phyloP scores from a whole-genome alignment of 345 rosid species.

The Pistacia integerrima region DNA sequence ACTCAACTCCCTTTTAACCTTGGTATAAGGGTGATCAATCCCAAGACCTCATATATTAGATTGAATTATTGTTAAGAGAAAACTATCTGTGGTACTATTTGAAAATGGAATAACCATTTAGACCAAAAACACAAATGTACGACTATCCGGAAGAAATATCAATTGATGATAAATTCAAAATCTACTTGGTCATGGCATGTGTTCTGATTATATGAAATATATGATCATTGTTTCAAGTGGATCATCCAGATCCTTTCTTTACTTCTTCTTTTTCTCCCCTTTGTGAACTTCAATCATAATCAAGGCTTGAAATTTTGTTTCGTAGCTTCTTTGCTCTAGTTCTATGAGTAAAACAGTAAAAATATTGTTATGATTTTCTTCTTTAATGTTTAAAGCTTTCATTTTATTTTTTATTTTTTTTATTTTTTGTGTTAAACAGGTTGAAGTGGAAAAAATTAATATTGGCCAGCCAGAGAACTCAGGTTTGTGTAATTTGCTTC shows the following conservation, averaged over 20 bases:
- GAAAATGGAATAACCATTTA: background rate
- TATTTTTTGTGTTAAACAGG: conserved; percentile 36
- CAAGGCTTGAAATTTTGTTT: background rate
- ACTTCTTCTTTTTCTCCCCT: background rate
- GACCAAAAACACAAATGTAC: background rate
- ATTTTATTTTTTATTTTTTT: background rate
- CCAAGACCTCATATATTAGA: no score
- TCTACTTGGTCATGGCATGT: background rate
- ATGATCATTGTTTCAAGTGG: background rate
- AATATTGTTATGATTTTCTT: background rate
- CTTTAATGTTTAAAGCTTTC: conserved; percentile 9
- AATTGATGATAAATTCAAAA: background rate
- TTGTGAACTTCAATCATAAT: background rate
- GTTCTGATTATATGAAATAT: background rate
- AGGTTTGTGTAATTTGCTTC: conserved; percentile 39
- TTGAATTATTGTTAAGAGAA: background rate
- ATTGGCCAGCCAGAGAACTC: conserved; percentile 54
- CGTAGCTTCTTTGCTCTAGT: background rate
- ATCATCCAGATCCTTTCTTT: background rate
- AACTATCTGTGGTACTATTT: background rate
- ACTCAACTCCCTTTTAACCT: background rate
- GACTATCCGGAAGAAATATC: background rate
- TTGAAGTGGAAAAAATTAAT: conserved; percentile 83
- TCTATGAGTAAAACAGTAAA: background rate
- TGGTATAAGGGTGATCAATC: no score